Evolutionary conservation across 345 rosid genomes (phyloP).

Genomic region (Rhizophora apiculata): DNA sequence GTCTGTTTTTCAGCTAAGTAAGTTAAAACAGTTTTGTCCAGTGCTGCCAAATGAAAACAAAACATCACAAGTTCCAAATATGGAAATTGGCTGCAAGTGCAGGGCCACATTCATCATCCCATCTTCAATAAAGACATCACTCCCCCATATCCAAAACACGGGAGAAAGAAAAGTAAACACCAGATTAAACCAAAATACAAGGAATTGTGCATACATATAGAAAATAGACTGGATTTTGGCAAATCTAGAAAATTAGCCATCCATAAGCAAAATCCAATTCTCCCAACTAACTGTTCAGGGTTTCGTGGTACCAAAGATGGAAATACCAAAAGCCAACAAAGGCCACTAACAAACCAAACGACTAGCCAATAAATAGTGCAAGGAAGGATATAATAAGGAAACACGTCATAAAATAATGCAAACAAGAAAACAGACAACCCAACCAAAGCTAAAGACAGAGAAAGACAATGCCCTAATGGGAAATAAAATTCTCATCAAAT

Average conservation of each 20-base stretch:
- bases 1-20: neutral
- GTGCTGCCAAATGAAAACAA: no score
- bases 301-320: constrained; percentile 20
- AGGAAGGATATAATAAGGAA: constrained; percentile 24
- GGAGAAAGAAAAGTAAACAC: neutral
- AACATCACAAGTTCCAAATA: neutral
- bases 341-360: constrained; percentile 18
- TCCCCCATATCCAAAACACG: no score
- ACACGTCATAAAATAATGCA: constrained; percentile 32
- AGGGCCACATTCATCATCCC: neutral
- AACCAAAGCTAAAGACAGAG: constrained; percentile 25
- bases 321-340: constrained; percentile 11
- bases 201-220: neutral
- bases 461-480: constrained; percentile 27
- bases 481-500: constrained; percentile 33
- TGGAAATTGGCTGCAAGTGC: no score
- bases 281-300: constrained; percentile 29
- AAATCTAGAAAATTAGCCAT: constrained; percentile 30
- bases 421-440: constrained; percentile 28
- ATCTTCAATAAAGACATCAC: no score
- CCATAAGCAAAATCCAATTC: constrained; percentile 19
- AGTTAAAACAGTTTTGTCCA: neutral
- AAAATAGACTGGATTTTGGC: neutral
- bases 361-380: constrained; percentile 28
- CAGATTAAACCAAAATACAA: neutral